phyloP scores from a whole-genome alignment of 106 monocot genomes.

The Alisma plantagoaquatica region DNA sequence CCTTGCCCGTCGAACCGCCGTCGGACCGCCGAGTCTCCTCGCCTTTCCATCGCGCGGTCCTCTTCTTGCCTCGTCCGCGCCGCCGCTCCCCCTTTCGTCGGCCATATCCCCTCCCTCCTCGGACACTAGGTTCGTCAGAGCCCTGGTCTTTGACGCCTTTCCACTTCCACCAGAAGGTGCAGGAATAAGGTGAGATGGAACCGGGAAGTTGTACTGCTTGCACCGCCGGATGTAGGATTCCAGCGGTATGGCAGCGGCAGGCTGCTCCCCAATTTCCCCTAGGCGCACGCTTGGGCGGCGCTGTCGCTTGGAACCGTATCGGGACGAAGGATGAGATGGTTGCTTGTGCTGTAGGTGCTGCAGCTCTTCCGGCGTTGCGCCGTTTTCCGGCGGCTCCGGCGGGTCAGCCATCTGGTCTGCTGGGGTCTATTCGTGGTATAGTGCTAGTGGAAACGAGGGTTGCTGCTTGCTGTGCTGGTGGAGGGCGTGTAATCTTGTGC shows the following conservation, averaged over 20 bases:
- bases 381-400: too few relatives aligned
- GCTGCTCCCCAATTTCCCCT: slow-evolving; percentile 40
- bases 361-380: too few relatives aligned
- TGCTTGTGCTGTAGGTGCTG: background rate
- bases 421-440: background rate
- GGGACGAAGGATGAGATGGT: background rate
- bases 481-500: too few relatives aligned
- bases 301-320: slow-evolving; percentile 23
- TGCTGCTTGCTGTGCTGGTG: background rate
- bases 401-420: background rate
- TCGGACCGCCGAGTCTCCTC: background rate
- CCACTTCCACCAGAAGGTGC: too few relatives aligned
- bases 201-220: slow-evolving; percentile 10
- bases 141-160: slow-evolving; percentile 13
- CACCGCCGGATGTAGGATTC: slow-evolving; percentile 21
- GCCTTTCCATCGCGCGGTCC: background rate
- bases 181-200: slow-evolving; percentile 3
- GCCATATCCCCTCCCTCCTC: background rate
- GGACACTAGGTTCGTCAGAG: slow-evolving; percentile 7
- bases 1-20: slow-evolving; percentile 8
- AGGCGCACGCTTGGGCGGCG: slow-evolving; percentile 55
- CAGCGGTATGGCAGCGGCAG: slow-evolving; percentile 12
- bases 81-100: background rate
- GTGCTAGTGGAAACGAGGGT: background rate
- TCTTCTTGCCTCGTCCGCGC: background rate